Evolutionary conservation across 2,329 filamentous ascomycete genomes (phyloP), one percentile per base, ranked within the genome.

Genomic region (Paraphaeosphaeria minitans): DNA sequence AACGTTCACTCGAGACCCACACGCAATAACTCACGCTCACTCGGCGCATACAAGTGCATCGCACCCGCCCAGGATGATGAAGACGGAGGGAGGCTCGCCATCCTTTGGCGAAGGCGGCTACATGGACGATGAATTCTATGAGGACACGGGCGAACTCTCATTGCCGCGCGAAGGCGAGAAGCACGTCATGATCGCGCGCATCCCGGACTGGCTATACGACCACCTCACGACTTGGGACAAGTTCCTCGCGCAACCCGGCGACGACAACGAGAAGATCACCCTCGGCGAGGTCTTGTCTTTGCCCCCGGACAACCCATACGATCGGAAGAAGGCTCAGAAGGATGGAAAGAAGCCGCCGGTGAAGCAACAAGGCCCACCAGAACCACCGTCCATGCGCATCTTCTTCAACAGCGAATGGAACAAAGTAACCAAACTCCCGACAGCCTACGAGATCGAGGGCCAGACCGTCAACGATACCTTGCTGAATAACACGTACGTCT

Each of bases 401-500:
- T 84, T 92, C 62, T 83, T 97, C 45, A 81, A 84, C 68, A 83
- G 83, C 22, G 83, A 87, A 53, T 81, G 89, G 52, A 81, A 85
- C 8, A 83, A 87, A 62, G 92, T 96, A 73, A 84, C 89, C 66
- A 80, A 84, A 5, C 83, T 97, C n/a, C 93, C 93, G 12, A 92
- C 92, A 71, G 92, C 96, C 71, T 99, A 97, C 78, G 86, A 92
- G 65, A 80, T 98, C 58, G 88, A 92, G 48, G 83, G 92, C 48
- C 59, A 67, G 19, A 42, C 61, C 13, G 61, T 62, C 1, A 88
- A 85, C 24, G 84, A 87, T 42, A 63, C 66, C 1, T 79, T 85
- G n/a, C 87, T 94, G 35, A 87, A 86, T 70, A 97, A 97, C 77
- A 95, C 93, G 21, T 96, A 90, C 74, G 82, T 98, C 57, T 99